Evolutionary conservation across 2,329 filamentous ascomycete species (phyloP).

Genomic region (Monilinia fructicola): DNA sequence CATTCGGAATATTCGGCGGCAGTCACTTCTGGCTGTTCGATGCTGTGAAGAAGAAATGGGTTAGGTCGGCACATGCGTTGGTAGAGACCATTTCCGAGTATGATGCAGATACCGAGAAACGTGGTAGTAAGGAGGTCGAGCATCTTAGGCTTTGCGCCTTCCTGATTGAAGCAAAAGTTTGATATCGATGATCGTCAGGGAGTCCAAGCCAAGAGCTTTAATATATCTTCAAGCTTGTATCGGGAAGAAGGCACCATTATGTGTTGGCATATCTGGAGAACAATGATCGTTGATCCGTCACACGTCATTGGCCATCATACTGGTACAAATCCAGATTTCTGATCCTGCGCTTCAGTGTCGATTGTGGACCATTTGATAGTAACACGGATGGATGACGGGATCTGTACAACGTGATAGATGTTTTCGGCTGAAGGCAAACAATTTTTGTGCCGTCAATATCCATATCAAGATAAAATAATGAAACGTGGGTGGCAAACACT

Average conservation of each 20-base stretch:
- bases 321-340: neutral
- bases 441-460: constrained; percentile 11
- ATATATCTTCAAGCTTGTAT: constrained; percentile 8
- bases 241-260: neutral
- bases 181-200: neutral
- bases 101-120: constrained; percentile 8
- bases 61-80: neutral
- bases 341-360: neutral
- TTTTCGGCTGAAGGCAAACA: neutral
- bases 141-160: constrained; percentile 7
- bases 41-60: neutral
- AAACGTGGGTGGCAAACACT: neutral
- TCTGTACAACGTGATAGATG: constrained; percentile 16
- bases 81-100: constrained; percentile 6
- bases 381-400: constrained; percentile 4
- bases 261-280: constrained; percentile 1
- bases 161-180: neutral
- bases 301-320: neutral
- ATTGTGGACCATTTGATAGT: neutral
- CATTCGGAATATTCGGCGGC: neutral
- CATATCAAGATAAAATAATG: neutral
- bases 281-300: neutral
- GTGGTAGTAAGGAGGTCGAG: constrained; percentile 17
- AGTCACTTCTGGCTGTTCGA: neutral
- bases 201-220: neutral